Percentiles rank a stretch among this genome's conserved stretches.
phyloP scores from a whole-genome alignment of 805 yeast species.

The Blastobotrys chiropterorum region DNA sequence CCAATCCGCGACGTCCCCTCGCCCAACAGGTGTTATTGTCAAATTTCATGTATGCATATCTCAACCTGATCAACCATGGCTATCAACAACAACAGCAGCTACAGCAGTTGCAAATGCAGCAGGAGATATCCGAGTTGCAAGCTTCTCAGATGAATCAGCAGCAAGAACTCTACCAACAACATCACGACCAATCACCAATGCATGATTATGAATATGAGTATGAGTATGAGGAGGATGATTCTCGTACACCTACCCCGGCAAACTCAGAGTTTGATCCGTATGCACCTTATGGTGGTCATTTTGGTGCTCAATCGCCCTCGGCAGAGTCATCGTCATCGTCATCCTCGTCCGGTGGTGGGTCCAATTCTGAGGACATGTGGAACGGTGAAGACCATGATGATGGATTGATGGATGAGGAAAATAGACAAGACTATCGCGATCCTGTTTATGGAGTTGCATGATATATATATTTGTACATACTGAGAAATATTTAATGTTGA shows the following conservation, averaged over 20 bases:
- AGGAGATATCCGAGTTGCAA: not conserved
- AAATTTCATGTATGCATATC: constrained; percentile 95
- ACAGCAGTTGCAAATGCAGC: constrained; percentile 14
- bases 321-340: constrained; percentile 20
- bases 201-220: constrained; percentile 12
- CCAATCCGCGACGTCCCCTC: constrained; percentile 86
- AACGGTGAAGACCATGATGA: constrained; percentile 10
- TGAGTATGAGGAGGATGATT: constrained; percentile 10
- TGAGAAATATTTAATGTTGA: not conserved
- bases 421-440: constrained; percentile 13
- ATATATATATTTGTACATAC: not conserved
- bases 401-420: constrained; percentile 1
- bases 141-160: constrained; percentile 11
- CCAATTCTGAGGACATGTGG: constrained; percentile 18
- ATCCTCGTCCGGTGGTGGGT: constrained; percentile 15
- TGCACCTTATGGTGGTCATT: not conserved
- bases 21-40: constrained; percentile 89
- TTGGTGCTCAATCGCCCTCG: constrained; percentile 13
- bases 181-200: too few species aligned
- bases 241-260: not conserved
- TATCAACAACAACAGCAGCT: constrained; percentile 30
- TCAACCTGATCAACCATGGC: constrained; percentile 87
- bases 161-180: constrained; percentile 9
- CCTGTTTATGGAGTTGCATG: constrained; percentile 12
- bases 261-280: not conserved